Percentiles rank a stretch among this genome's conserved stretches.
Conservation (phyloP, 2,329 filamentous ascomycete genomes). For the Sporothrix brasiliensis region DNA sequence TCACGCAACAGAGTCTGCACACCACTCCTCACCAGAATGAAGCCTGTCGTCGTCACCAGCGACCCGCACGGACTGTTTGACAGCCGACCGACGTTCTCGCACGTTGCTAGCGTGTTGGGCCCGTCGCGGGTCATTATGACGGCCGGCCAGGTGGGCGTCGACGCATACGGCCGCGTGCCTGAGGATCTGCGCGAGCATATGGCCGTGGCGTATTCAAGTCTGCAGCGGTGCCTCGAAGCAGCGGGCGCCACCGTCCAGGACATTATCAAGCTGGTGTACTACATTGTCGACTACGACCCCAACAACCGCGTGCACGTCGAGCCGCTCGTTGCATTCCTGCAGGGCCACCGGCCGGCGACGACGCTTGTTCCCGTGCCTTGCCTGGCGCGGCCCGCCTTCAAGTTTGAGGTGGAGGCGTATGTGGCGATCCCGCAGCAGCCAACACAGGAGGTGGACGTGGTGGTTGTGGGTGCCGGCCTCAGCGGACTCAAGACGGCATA, state of each 20-base stretch:
- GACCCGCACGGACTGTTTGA: slow-evolving; percentile 30
- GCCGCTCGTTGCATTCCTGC: slow-evolving; percentile 27
- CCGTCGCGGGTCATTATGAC: slow-evolving; percentile 29
- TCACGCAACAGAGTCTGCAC: not conserved
- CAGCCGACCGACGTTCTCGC: slow-evolving; percentile 30
- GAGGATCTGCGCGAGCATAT: slow-evolving; percentile 17
- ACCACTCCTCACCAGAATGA: slow-evolving; percentile 17
- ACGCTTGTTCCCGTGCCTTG: slow-evolving; percentile 29
- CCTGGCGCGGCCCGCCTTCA: slow-evolving; percentile 30
- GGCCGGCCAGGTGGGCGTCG: slow-evolving; percentile 31
- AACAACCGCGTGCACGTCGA: slow-evolving; percentile 29
- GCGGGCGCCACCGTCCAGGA: slow-evolving; percentile 28
- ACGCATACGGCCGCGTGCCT: slow-evolving; percentile 21
- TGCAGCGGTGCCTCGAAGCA: slow-evolving; percentile 25
- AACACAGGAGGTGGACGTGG: slow-evolving; percentile 29
- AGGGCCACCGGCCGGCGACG: slow-evolving; percentile 30
- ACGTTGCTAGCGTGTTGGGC: slow-evolving; percentile 27
- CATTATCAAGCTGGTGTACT: slow-evolving; percentile 34
- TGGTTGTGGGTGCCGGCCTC: slow-evolving; percentile 33
- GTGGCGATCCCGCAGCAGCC: slow-evolving; percentile 29
- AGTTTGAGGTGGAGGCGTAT: slow-evolving; percentile 33
- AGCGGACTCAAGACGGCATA: slow-evolving; percentile 30
- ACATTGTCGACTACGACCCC: slow-evolving; percentile 34
- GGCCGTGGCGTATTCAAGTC: slow-evolving; percentile 19
- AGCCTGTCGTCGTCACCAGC: slow-evolving; percentile 19